phyloP scores from a whole-genome alignment of 2,329 filamentous ascomycete species.

The Fusarium scirpi region DNA sequence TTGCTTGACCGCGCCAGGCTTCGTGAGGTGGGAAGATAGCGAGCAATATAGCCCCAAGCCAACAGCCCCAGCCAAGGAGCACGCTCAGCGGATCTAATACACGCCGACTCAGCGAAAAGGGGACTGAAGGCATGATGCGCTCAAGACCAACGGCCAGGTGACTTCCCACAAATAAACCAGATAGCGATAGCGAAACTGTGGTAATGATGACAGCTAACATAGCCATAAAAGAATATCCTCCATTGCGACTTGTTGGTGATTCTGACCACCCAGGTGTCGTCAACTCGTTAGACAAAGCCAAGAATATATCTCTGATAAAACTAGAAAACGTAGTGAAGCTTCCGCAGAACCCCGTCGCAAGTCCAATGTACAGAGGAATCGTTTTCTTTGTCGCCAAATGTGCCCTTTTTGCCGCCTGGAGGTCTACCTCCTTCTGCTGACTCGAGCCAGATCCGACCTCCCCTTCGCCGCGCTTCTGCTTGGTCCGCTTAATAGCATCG shows the following conservation, averaged over 20 bases:
- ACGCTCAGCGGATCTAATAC: conserved; percentile 73
- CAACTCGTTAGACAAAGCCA: conserved; percentile 82
- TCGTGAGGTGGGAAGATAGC: conserved; percentile 78
- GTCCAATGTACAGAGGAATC: conserved; percentile 87
- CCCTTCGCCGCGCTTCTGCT: conserved; percentile 52
- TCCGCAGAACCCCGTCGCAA: conserved; percentile 89
- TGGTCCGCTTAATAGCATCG: conserved; percentile 49
- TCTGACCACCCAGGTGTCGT: conserved; percentile 53
- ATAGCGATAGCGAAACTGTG: conserved; percentile 77
- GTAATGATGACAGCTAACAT: conserved; percentile 79
- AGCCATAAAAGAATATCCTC: conserved; percentile 86
- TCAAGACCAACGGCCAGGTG: conserved; percentile 77
- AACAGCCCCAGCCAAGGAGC: conserved; percentile 77
- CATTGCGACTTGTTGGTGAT: conserved; percentile 65
- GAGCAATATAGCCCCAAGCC: conserved; percentile 82
- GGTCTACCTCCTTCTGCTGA: conserved; percentile 46
- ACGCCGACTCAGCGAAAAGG: conserved; percentile 67
- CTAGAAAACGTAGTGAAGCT: conserved; percentile 91
- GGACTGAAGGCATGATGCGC: conserved; percentile 69
- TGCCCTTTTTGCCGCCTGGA: conserved; percentile 64
- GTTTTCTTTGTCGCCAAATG: conserved; percentile 81
- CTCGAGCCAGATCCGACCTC: conserved; percentile 49
- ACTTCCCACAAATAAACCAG: conserved; percentile 76
- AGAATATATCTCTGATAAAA: conserved; percentile 83
- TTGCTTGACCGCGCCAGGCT: conserved; percentile 78